Evolutionary conservation across 176 grass and related monocot genomes (phyloP).

Genomic region (bread wheat (Triticum aestivum)): DNA sequence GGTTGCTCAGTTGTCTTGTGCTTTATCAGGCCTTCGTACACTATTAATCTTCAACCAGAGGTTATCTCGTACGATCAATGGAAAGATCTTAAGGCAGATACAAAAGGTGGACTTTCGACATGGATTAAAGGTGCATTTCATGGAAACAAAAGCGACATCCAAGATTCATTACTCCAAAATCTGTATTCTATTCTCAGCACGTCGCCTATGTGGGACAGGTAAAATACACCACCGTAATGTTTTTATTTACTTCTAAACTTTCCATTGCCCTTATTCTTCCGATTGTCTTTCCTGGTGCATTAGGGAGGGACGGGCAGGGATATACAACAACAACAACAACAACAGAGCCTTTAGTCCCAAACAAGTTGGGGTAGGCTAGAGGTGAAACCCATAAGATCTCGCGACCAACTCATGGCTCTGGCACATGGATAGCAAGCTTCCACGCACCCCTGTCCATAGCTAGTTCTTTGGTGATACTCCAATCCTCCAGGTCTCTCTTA

Average conservation of each 20-base stretch:
- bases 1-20: slow-evolving; percentile 9
- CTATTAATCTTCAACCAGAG: slow-evolving; percentile 66
- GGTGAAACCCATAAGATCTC: no score
- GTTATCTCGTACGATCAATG: slow-evolving; percentile 65
- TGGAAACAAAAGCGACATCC: slow-evolving; percentile 63
- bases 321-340: neutral
- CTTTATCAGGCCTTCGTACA: slow-evolving; percentile 53
- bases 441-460: no score
- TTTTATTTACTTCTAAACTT: neutral
- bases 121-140: slow-evolving; percentile 92
- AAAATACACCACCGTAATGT: neutral
- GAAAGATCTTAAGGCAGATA: slow-evolving; percentile 71
- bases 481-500: no score
- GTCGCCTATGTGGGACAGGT: slow-evolving; percentile 99
- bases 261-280: neutral
- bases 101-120: slow-evolving; percentile 60
- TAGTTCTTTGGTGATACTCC: no score
- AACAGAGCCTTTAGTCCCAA: no score
- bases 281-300: neutral
- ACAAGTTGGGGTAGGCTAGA: no score
- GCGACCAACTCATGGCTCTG: no score
- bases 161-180: slow-evolving; percentile 63
- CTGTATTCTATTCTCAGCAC: slow-evolving; percentile 74
- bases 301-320: neutral
- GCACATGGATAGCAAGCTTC: no score